Evolutionary conservation across 2,329 filamentous ascomycete genomes (phyloP).

Genomic region (Epichloe elymi): DNA sequence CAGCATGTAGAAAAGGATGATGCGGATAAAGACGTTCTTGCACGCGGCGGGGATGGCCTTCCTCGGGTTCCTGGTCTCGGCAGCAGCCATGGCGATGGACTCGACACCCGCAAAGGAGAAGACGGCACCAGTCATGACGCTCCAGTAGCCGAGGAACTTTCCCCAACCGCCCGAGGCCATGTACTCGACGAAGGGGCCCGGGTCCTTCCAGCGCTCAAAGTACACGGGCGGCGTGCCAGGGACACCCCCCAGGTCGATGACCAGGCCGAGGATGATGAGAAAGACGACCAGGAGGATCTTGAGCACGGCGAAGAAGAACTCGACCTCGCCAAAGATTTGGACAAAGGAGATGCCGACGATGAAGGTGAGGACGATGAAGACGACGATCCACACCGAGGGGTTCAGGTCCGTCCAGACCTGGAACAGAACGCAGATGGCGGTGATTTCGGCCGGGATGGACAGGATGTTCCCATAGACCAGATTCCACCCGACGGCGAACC

Average conservation of each 20-base stretch:
- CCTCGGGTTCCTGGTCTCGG: slow-evolving; percentile 42
- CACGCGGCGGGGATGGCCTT: slow-evolving; percentile 41
- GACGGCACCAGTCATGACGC: slow-evolving; percentile 49
- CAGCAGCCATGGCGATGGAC: slow-evolving; percentile 47
- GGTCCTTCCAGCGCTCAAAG: slow-evolving; percentile 57
- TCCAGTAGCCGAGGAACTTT: slow-evolving; percentile 52
- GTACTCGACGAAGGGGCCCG: slow-evolving; percentile 54
- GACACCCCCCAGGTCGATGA: slow-evolving; percentile 50
- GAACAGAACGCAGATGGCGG: slow-evolving; percentile 48
- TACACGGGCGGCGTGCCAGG: slow-evolving; percentile 45
- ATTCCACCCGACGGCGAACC: slow-evolving; percentile 41
- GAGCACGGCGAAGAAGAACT: slow-evolving; percentile 37
- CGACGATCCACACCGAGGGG: slow-evolving; percentile 34
- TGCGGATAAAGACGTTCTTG: slow-evolving; percentile 43
- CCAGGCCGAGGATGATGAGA: slow-evolving; percentile 46
- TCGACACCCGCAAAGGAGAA: slow-evolving; percentile 57
- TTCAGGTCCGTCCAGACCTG: slow-evolving; percentile 50
- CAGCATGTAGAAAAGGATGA: slow-evolving; percentile 49
- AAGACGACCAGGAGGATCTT: slow-evolving; percentile 50
- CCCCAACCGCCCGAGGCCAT: slow-evolving; percentile 46
- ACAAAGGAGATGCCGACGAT: slow-evolving; percentile 46
- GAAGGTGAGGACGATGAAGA: slow-evolving; percentile 38
- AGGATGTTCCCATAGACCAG: slow-evolving; percentile 41
- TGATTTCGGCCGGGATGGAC: slow-evolving; percentile 46
- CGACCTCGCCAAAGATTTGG: slow-evolving; percentile 46